Evolutionary conservation across 164 flowering plant species (phyloP), one percentile per base, ranked within the genome.

Genomic region (Hamamelis virginiana): DNA sequence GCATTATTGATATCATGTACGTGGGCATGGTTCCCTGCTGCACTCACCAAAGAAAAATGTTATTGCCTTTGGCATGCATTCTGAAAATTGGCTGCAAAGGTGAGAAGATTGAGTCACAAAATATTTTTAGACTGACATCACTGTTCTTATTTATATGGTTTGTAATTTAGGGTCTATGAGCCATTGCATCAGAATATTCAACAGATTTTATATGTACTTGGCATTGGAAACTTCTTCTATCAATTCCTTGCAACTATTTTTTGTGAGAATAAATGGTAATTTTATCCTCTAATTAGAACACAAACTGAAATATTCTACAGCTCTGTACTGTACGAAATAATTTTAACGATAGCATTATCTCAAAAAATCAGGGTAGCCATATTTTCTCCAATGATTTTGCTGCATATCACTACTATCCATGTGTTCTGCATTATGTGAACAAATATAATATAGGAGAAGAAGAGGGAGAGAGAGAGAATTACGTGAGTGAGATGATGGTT

Each of bases 21-120:
- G 21, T 59, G 43, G 25, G 74, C 70, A n/a, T 63, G 28, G 62
- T 62, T 69, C 70, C 71, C 58, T 44, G 64, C 80, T 76, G 74
- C 76, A 70, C 48, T 21, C 25, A 19, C 44, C 41, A 14, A 52
- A 52, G 4, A 50, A 51, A 28, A 33, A 9, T 13, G 12, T 27
- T 13, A 10, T 26, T 16, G 10, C 41, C 19, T 12, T 16, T 12
- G 18, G 18, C 4, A 16, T 47, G 51, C 5, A 47, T 47, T 16
- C 16, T 12, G 16, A 47, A 11, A 47, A 47, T 47, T 50, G 15
- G 53, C 53, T 50, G 53, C 53, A 50, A n/a, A 12, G 1, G 16
- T 50, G n/a, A 18, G 53, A 50, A 50, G n/a, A n/a, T n/a, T n/a
- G n/a, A 15, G 53, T 5, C n/a, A 15, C 53, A 50, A 50, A 15